These are phyloP conservation scores for Phalaenopsis aphrodite DNA, from an alignment of 106 monocot genomes.

Conservation along the genomic window DNA sequence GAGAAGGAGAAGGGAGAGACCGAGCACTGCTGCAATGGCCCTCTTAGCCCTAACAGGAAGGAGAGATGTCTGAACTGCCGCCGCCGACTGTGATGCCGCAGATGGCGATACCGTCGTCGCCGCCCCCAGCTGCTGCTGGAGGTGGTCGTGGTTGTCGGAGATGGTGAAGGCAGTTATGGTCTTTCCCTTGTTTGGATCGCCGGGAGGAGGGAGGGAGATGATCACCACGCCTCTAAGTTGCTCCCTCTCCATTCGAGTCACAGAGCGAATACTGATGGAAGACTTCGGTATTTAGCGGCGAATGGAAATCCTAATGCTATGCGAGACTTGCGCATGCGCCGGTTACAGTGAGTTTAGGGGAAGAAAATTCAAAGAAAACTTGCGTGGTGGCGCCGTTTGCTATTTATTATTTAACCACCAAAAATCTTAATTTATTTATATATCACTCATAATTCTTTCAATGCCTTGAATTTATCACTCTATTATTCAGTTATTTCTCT, in stretches of 20 bases:
- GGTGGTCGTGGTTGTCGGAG: slow-evolving; percentile 4
- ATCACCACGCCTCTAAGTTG: slow-evolving; percentile 38
- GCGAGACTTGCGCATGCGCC: background rate
- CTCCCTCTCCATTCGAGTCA: slow-evolving; percentile 7
- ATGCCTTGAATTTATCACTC: no score
- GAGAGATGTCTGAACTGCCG: background rate
- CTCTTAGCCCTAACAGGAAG: slow-evolving; percentile 8
- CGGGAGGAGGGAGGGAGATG: slow-evolving; percentile 27
- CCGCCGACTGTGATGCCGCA: background rate
- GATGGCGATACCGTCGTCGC: background rate
- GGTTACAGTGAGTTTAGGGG: background rate
- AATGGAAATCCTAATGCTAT: background rate
- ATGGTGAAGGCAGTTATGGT: slow-evolving; percentile 25
- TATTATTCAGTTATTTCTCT: no score
- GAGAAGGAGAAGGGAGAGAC: slow-evolving; percentile 12
- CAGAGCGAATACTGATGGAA: background rate
- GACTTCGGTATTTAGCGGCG: no score
- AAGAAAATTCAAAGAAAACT: no score
- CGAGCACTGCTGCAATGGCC: slow-evolving; percentile 11
- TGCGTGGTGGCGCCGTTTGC: no score
- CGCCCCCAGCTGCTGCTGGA: background rate
- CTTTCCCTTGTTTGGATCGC: slow-evolving; percentile 29
- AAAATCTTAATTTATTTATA: no score
- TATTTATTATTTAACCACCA: no score
- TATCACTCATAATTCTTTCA: no score